Evolutionary conservation across 2,329 filamentous ascomycete species (phyloP), one percentile per base, ranked within the genome.

Genomic region (Graphilbum sp.): DNA sequence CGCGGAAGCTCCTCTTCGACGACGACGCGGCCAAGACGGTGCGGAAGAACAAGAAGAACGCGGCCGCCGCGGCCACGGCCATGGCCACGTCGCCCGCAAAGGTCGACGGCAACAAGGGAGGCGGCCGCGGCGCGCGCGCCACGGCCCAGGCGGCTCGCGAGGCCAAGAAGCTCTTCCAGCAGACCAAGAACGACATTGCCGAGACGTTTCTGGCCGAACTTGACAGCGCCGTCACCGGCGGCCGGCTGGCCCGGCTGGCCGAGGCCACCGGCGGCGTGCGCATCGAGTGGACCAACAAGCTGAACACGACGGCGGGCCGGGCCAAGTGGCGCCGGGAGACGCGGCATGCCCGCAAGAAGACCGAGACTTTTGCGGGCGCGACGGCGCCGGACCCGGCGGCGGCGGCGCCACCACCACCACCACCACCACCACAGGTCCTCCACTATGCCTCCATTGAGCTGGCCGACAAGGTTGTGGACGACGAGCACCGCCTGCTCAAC

Each of bases 381-480:
- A n/a, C n/a, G n/a, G n/a, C n/a, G n/a, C n/a, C n/a, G n/a, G n/a
- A n/a, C n/a, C n/a, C n/a, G n/a, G n/a, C n/a, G n/a, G n/a, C n/a
- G n/a, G n/a, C n/a, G n/a, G n/a, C n/a, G n/a, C n/a, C 27, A 12
- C 2, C 17, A 3, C 29, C 17, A 50, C 48, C 15, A 43, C 46
- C 11, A 29, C 13, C 27, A 12, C 6, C 30, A 29, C 49, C 49
- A 15, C 36, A 48, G 12, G 53, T 66, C 47, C 58, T 60, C 16
- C 67, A 71, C 47, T 75, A 88, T 54, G 85, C 84, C 10, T 74
- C 67, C 15, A 94, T 96, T 50, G 87, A 96, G 53, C 72, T 96
- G 3, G 84, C 87, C 0, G 75, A 83, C 39, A 93, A 92, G 54
- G 78, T 95, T 34, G 86, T 96, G 44, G 75, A 85, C 52, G 70